Evolutionary conservation across 495 filamentous ascomycete species (phyloP), one percentile per base, ranked within the genome.

Genomic region (Poronia punctata): DNA sequence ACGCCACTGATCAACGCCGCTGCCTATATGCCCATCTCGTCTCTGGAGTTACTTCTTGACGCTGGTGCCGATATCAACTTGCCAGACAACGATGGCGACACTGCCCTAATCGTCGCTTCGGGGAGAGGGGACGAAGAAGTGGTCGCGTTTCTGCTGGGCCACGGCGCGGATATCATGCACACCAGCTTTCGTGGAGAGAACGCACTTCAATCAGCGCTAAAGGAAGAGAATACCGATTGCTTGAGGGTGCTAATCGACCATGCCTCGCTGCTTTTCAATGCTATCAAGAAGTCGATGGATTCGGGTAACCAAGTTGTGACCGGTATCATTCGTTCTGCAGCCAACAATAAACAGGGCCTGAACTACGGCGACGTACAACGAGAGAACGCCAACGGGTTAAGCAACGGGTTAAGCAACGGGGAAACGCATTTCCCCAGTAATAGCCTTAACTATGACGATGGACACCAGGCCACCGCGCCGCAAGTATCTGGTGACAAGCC

Each of bases 61-160:
- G 49, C 50, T 7, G 59, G 59, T 1, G 59, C 59, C 4, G 52
- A 60, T 25, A 56, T 62, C 28, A 58, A 62, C 26, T 53, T 60
- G 15, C 35, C 54, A 7, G 57, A 56, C 11, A 24, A 31, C 3
- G 54, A 60, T n/a, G 59, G 59, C 19, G 52, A 60, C 16, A 62
- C 59, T 1, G 44, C 59, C 27, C 52, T 62, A 12, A 58, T 62
- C 15, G 32, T 46, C 12, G 49, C 55, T 11, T 46, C 52, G n/a
- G 32, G 30, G 1, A 48, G 46, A 36, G 55, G 52, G n/a, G 52
- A 56, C 10, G 26, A 43, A 16, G 52, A 53, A 12, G 55, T 36
- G 8, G 49, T 59, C 42, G 45, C 40, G 9, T 59, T 55, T 36
- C 37, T 59, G 9, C 46, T 59, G 7, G 32, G 48, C 10, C 46